Evolutionary conservation across 305 asterid species (phyloP).

Genomic region (Andrographis paniculata): DNA sequence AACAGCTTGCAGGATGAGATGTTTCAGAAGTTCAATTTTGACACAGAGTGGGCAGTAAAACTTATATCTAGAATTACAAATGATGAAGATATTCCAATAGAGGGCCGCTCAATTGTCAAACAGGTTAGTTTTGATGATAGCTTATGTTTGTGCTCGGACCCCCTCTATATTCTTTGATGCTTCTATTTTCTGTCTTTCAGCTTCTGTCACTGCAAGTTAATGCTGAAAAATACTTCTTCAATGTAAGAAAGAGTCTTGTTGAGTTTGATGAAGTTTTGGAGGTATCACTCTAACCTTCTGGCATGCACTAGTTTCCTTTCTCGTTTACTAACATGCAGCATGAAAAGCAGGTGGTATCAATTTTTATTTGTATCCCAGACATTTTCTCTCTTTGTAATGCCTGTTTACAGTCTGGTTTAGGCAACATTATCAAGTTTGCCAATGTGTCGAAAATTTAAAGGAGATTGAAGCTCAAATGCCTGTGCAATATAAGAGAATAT

Average conservation of each 20-base stretch:
- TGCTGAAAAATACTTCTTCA: constrained; percentile 87
- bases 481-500: too few relatives aligned
- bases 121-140: constrained; percentile 41
- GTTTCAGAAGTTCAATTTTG: constrained; percentile 94
- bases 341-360: not conserved
- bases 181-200: constrained; percentile 29
- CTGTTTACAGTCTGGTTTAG: not conserved
- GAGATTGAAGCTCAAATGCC: too few relatives aligned
- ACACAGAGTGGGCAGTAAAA: constrained; percentile 94
- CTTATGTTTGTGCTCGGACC: constrained; percentile 13
- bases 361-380: not conserved
- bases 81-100: constrained; percentile 91
- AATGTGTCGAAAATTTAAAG: too few relatives aligned
- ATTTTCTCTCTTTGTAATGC: not conserved
- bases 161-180: constrained; percentile 7
- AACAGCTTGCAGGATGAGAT: constrained; percentile 96
- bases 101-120: constrained; percentile 75
- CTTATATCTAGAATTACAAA: constrained; percentile 83
- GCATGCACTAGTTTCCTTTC: constrained; percentile 4
- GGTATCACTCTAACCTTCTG: constrained; percentile 38
- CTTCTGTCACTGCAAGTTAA: constrained; percentile 84
- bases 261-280: constrained; percentile 99
- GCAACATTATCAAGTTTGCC: too few relatives aligned
- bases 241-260: constrained; percentile 88
- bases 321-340: too few relatives aligned